Base-by-base conservation (phyloP, 2,329 filamentous ascomycete genomes). In the Byssothecium circinans region DNA sequence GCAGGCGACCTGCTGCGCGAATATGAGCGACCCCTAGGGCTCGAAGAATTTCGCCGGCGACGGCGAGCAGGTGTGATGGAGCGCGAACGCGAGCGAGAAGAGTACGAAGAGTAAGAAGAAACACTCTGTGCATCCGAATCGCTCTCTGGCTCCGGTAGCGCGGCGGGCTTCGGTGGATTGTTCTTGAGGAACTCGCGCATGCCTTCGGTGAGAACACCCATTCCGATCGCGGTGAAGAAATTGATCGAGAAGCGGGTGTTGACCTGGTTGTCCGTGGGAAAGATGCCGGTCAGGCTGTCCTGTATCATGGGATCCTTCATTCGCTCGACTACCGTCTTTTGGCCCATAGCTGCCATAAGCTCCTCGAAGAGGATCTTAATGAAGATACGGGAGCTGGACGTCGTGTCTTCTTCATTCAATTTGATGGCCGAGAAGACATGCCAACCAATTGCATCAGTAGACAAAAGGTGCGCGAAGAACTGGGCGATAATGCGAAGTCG, bases 181-280 rank as follows among this genome's bases (percentile, higher is more conserved):
- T 91, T 96, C 69, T 91, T 88, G 47, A 99, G 80, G 67, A 87
- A 85, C 64, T 95, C 89, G 70, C 94, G 86, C 90, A 96, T 95
- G 57, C 91, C 88, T 68, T 99, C 94, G 2, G 94, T 99, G 52
- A 99, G 80, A 19, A 83, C 84, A 67, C 94, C 94, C 88, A 99
- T 95, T 49, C 91, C 91, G 62, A 99, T 95, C 63, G 91, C 94
- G 8, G 94, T 99, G 71, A 99, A 97, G 79, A 96, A 99, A 74
- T 99, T 99, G 84, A 99, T 96, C 41, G 91, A 89, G 78, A 99
- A 99, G 44, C 92, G 85, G 32, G 91, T 91, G 72, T 96, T 94
- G 66, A 89, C 86, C 19, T 91, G 84, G 63, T 91, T 89, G 50
- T 97, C 91, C 51, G 79, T 86, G 0, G 94, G 94, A 78, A 99